Percentiles rank a stretch among this genome's conserved stretches.
Conservation (phyloP, 1,284 basidiomycete genomes). For the Melanopsichium pennsylvanicum region DNA sequence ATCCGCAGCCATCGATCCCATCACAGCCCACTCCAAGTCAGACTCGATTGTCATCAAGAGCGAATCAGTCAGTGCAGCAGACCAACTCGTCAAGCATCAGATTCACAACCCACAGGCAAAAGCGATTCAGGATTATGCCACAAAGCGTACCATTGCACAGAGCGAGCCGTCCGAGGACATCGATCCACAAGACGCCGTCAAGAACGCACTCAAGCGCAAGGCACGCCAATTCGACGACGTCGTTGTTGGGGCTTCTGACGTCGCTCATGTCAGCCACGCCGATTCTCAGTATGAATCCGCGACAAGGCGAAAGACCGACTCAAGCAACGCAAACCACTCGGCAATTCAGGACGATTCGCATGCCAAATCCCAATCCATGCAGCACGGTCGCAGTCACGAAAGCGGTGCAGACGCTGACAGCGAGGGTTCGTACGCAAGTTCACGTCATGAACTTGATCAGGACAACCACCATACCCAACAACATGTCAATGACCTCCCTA, state of each 20-base stretch:
- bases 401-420: constrained; percentile 45
- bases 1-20: constrained; percentile 10
- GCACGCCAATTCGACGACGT: constrained; percentile 22
- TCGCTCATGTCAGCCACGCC: neutral
- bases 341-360: neutral
- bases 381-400: constrained; percentile 33
- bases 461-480: neutral
- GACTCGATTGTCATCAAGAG: constrained; percentile 18
- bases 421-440: constrained; percentile 35
- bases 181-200: constrained; percentile 25
- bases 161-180: constrained; percentile 26
- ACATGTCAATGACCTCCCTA: neutral
- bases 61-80: constrained; percentile 16
- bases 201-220: constrained; percentile 29
- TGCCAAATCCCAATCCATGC: constrained; percentile 15
- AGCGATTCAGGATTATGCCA: constrained; percentile 12
- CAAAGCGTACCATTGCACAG: constrained; percentile 1
- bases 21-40: constrained; percentile 9
- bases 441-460: constrained; percentile 7
- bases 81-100: constrained; percentile 8
- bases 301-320: constrained; percentile 11
- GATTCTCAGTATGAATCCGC: constrained; percentile 8
- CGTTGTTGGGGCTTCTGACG: neutral
- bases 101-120: constrained; percentile 5
- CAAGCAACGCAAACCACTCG: neutral